Percentiles rank a stretch among this genome's conserved stretches.
Evolutionary conservation across 495 filamentous ascomycete genomes (phyloP).

Genomic region (Cudoniella acicularis): DNA sequence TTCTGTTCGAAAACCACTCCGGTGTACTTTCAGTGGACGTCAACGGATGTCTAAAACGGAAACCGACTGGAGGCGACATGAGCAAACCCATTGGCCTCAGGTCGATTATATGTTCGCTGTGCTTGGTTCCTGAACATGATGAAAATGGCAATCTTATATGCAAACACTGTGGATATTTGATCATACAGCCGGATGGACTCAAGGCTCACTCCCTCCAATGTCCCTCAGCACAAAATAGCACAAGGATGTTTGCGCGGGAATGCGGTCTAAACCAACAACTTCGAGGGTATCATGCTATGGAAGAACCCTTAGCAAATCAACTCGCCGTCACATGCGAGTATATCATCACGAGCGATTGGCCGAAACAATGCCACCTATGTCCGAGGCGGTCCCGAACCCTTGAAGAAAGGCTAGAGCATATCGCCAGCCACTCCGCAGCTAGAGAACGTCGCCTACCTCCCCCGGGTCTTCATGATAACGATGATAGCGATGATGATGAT

Average conservation of each 20-base stretch:
- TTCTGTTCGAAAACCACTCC: neutral
- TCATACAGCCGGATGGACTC: neutral
- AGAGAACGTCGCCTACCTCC: neutral
- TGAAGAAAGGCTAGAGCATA: conserved; percentile 13
- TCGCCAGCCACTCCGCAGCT: neutral
- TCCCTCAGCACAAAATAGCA: neutral
- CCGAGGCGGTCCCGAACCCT: conserved; percentile 1
- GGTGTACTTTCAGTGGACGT: neutral
- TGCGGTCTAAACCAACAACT: conserved; percentile 6
- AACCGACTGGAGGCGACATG: neutral
- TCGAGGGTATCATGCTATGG: neutral
- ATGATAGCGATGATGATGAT: conserved; percentile 1
- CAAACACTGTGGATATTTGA: neutral
- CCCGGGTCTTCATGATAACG: neutral
- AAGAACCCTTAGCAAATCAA: neutral
- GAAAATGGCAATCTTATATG: neutral
- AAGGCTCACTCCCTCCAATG: neutral
- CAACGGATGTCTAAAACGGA: neutral
- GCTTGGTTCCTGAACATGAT: neutral
- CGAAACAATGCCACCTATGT: conserved; percentile 8
- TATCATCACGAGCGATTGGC: conserved; percentile 2
- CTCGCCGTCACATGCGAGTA: neutral
- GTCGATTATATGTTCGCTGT: neutral
- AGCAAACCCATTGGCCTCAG: neutral
- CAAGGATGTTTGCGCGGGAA: neutral